Evolutionary conservation across 164 flowering plant genomes (phyloP), one percentile per base, ranked within the genome.

Genomic region (Tetracentron sinense): DNA sequence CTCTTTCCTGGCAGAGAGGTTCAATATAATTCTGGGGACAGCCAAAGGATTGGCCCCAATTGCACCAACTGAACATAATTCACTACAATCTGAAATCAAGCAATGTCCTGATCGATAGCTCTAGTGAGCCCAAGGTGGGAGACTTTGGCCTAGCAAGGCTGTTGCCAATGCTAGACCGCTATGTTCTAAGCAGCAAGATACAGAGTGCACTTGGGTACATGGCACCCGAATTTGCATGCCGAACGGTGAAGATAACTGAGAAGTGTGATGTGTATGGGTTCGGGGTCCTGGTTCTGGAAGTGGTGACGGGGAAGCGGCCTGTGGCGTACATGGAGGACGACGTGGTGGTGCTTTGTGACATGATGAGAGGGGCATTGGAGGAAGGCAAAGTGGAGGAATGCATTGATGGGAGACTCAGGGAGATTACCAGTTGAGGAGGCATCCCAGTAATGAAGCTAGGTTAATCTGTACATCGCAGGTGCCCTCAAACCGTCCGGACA

Each of bases 281-380:
- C 73, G 98, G 98, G 21, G 81, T 90, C 0, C 67, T 93, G 73
- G 77, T 81, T 49, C 78, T 93, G 28, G 98, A 93, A 77, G 77
- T 89, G 12, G 85, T 93, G 29, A 90, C 96, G 0, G 98, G 98
- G 54, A 85, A 82, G 79, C 82, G 81, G 74, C 97, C 97, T 8
- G 97, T 93, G 17, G 98, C 90, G 67, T 93, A 93, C 77, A 86
- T 86, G 96, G 98, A 93, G 70, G 98, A 93, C 42, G 98, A 93
- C 64, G 98, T 93, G 48, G 83, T 86, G 42, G 91, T 93, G 51
- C 83, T 93, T 1, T 83, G 87, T 56, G 98, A 93, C 68, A 82
- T 85, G 88, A 90, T 93, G 21, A 78, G 98, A 54, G 87, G 85
- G 27, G 87, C 88, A 23, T 64, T 93, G 56, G 97, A 93, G 53